Evolutionary conservation across 805 yeast species (phyloP).

Genomic region (Candida suzukii): DNA sequence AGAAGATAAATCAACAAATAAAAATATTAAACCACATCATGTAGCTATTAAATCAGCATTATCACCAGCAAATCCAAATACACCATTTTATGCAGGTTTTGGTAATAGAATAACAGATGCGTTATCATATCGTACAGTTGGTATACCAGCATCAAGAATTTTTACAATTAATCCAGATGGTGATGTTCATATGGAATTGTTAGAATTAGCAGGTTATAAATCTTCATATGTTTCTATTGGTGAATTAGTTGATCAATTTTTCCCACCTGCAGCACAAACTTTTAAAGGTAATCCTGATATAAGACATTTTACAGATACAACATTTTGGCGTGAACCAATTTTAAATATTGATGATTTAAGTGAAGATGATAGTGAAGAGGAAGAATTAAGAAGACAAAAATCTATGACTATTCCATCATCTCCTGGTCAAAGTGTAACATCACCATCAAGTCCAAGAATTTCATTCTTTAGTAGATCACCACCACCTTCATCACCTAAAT

Average conservation of each 20-base stretch:
- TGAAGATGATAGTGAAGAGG: slow-evolving; percentile 38
- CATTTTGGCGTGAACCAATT: slow-evolving; percentile 86
- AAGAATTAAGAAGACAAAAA: slow-evolving; percentile 18
- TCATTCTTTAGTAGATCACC: slow-evolving; percentile 13
- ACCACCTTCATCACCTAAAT: slow-evolving; percentile 1
- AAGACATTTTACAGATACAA: slow-evolving; percentile 75
- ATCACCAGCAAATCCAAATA: slow-evolving; percentile 34
- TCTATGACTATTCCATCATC: not conserved
- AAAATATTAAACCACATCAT: not conserved
- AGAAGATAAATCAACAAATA: not conserved
- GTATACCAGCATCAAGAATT: slow-evolving; percentile 88
- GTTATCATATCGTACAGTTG: slow-evolving; percentile 85
- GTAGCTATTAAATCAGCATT: not conserved
- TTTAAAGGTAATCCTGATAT: slow-evolving; percentile 24
- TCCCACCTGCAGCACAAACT: slow-evolving; percentile 62
- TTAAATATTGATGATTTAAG: slow-evolving; percentile 53
- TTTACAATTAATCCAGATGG: slow-evolving; percentile 96
- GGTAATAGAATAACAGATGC: slow-evolving; percentile 98
- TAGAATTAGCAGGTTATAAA: slow-evolving; percentile 89
- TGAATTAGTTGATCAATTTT: slow-evolving; percentile 93
- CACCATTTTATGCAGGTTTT: slow-evolving; percentile 96
- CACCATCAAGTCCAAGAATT: slow-evolving; percentile 12
- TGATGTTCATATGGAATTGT: slow-evolving; percentile 93
- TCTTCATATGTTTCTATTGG: slow-evolving; percentile 85
- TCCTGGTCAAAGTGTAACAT: no score